These are phyloP conservation scores for Domatiomyces globalis DNA, from an alignment of 2,329 filamentous ascomycete species.

Conservation along the genomic window DNA sequence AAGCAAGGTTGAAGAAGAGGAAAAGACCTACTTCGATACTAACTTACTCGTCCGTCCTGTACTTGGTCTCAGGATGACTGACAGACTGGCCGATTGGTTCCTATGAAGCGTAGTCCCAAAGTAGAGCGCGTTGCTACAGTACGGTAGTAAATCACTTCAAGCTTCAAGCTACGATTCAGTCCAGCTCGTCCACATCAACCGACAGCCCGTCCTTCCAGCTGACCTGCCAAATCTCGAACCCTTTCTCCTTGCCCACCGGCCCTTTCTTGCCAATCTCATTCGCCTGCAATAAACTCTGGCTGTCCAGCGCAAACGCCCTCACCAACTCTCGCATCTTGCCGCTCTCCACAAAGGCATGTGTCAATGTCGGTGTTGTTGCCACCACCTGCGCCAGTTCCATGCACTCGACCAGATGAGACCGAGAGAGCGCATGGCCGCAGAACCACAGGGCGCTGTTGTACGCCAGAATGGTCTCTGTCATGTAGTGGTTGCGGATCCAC, in stretches of 20 bases:
- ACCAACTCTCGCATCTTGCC: slow-evolving; percentile 62
- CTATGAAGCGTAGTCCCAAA: too few species aligned
- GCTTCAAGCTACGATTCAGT: slow-evolving; percentile 1
- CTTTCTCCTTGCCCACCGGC: slow-evolving; percentile 10
- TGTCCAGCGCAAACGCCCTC: slow-evolving; percentile 60
- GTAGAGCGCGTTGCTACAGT: not conserved
- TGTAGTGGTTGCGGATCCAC: slow-evolving; percentile 58
- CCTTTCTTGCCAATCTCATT: slow-evolving; percentile 23
- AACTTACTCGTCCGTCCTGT: too few species aligned
- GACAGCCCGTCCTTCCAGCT: slow-evolving; percentile 8
- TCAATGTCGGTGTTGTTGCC: slow-evolving; percentile 52
- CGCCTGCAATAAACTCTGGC: slow-evolving; percentile 52
- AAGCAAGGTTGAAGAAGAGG: too few species aligned
- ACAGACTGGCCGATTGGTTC: too few species aligned
- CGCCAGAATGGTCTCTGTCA: slow-evolving; percentile 73
- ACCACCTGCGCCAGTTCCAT: slow-evolving; percentile 80
- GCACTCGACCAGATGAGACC: slow-evolving; percentile 64
- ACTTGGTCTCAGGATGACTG: too few species aligned
- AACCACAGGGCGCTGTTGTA: slow-evolving; percentile 72
- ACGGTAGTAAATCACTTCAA: too few species aligned
- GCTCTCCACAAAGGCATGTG: slow-evolving; percentile 48
- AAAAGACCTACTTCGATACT: too few species aligned
- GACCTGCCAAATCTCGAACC: slow-evolving; percentile 13
- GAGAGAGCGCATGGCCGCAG: slow-evolving; percentile 57
- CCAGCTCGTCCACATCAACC: slow-evolving; percentile 11